Conservation (phyloP, 441 rosid species). For the Hura crepitans region DNA sequence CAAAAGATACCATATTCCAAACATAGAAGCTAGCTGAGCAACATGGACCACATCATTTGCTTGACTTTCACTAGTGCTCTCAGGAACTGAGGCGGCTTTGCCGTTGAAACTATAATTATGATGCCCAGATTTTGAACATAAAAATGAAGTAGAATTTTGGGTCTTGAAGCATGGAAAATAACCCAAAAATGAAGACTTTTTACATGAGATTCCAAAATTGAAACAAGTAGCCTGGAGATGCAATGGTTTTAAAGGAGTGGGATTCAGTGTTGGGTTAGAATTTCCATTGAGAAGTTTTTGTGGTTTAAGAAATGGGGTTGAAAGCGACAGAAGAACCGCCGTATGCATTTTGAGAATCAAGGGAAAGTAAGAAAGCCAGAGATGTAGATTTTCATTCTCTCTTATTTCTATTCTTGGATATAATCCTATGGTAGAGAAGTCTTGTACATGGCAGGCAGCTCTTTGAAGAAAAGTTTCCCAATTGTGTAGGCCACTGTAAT, state of each 20-base stretch:
- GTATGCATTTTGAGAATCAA: slow-evolving; percentile 37
- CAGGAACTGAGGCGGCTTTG: slow-evolving; percentile 60
- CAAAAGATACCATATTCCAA: slow-evolving; percentile 81
- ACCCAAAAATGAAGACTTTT: slow-evolving; percentile 7
- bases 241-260: slow-evolving; percentile 19
- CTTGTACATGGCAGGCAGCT: too few relatives aligned
- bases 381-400: background rate
- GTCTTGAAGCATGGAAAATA: slow-evolving; percentile 17
- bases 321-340: slow-evolving; percentile 31
- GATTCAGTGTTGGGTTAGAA: slow-evolving; percentile 2
- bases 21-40: slow-evolving; percentile 55
- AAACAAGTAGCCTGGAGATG: background rate
- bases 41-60: slow-evolving; percentile 36
- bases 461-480: too few relatives aligned
- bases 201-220: slow-evolving; percentile 17
- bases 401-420: too few relatives aligned
- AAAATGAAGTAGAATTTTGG: slow-evolving; percentile 19
- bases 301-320: slow-evolving; percentile 35
- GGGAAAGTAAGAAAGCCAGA: background rate
- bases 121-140: slow-evolving; percentile 20
- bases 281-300: slow-evolving; percentile 3
- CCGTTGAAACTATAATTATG: slow-evolving; percentile 29
- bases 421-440: too few relatives aligned
- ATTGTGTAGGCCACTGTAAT: too few relatives aligned
- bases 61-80: slow-evolving; percentile 43